Base-by-base conservation (phyloP, 768 basidiomycete genomes). In the Agrocybe praecox region DNA sequence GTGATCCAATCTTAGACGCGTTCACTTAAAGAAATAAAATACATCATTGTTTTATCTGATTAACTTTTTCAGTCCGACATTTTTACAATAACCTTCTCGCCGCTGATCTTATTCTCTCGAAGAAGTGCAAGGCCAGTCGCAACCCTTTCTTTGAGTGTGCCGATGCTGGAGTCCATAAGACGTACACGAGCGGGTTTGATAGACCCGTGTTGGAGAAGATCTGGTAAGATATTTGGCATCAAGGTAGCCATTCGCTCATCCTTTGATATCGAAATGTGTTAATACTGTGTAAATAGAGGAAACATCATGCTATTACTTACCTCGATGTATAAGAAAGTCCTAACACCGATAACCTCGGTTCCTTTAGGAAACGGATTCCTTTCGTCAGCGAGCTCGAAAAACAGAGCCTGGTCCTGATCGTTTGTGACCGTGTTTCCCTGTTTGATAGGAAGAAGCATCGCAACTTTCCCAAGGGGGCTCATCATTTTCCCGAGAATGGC, bases 401-500 rank as follows among this genome's bases (percentile, higher is more conserved):
- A 64, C 64, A 80, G 66, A 1, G 74, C 55, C 26, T 68, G 64
- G 10, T 64, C 66, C 6, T 59, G 52, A 2, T 59, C 62, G n/a
- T 65, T 70, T 4, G 69, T 74, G 12, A 80, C 65, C 1, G 70
- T 65, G n/a, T 64, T 66, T 14, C 78, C 77, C 54, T 75, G 68
- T 61, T 84, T 85, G 47, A 82, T 64, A 0, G 82, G 81, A 46
- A 80, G 54, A 22, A 83, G 66, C 17, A 80, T 52, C 2, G 81
- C 81, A 4, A 80, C 68, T 29, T 63, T 75, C 32, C 75, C 79
- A n/a, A 59, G 54, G 4, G 76, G 64, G 46, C 69, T 69, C 23
- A 80, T 65, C 6, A 80, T 63, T 26, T 74, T 65, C 2, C 74
- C 65, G 17, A 84, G 65, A 15, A 64, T 65, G 3, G 59, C 66